Evolutionary conservation across 495 filamentous ascomycete genomes (phyloP).

Genomic region (Hypoxylon fragiforme): DNA sequence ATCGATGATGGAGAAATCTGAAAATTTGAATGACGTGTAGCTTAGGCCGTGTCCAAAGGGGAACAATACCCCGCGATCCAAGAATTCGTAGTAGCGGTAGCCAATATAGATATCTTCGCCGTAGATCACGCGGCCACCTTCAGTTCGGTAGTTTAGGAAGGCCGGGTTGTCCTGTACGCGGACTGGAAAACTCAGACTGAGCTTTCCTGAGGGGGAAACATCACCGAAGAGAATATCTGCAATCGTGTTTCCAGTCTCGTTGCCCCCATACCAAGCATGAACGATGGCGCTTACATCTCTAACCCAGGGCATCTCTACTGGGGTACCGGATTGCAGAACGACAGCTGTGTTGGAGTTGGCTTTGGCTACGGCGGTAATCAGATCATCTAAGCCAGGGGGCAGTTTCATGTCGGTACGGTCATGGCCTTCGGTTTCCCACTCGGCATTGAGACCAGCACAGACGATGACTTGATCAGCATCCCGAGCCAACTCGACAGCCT

Average conservation of each 20-base stretch:
- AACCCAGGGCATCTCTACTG: slow-evolving; percentile 74
- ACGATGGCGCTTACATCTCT: slow-evolving; percentile 56
- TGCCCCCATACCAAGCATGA: slow-evolving; percentile 69
- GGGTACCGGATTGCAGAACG: slow-evolving; percentile 71
- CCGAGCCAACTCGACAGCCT: slow-evolving; percentile 65
- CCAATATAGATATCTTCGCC: slow-evolving; percentile 79
- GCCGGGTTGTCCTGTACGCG: slow-evolving; percentile 72
- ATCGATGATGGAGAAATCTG: slow-evolving; percentile 48
- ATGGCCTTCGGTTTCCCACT: slow-evolving; percentile 76
- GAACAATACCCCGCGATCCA: slow-evolving; percentile 63
- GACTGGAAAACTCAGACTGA: slow-evolving; percentile 68
- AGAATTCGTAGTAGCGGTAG: slow-evolving; percentile 75
- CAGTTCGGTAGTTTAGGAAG: slow-evolving; percentile 72
- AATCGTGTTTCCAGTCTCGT: slow-evolving; percentile 68
- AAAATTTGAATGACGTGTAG: slow-evolving; percentile 69
- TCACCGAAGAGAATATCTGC: slow-evolving; percentile 70
- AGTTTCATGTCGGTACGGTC: slow-evolving; percentile 70
- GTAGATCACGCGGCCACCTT: slow-evolving; percentile 71
- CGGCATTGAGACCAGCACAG: slow-evolving; percentile 68
- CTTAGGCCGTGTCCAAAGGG: slow-evolving; percentile 76
- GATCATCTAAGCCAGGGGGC: slow-evolving; percentile 60
- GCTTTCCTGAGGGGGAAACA: slow-evolving; percentile 66
- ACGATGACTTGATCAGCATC: slow-evolving; percentile 69
- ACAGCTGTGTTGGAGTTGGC: slow-evolving; percentile 66
- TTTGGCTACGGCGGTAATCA: slow-evolving; percentile 59